Base-by-base conservation (phyloP, 2,329 filamentous ascomycete species). In the Colletotrichum magnum region DNA sequence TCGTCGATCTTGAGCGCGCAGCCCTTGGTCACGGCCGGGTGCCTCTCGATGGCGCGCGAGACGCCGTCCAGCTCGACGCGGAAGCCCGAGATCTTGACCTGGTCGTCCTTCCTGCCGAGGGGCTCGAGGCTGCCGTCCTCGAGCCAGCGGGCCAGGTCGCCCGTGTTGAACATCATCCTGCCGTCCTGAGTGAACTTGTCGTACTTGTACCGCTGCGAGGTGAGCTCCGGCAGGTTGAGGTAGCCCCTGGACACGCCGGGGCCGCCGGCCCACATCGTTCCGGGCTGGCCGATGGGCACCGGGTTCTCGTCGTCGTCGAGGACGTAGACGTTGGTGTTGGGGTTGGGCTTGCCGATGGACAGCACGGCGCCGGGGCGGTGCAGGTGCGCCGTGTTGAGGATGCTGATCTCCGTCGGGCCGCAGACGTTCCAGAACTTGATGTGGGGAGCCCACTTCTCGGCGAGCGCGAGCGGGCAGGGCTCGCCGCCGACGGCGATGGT, bases 51-150 rank as follows among this genome's bases (percentile, higher is more conserved):
- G 13, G 84, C 83, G n/a, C 83, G 77, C 2, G 87, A 82, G 32
- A 90, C 84, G 43, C 88, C 86, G 64, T 89, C 88, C 10, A 90
- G 83, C 75, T 90, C 88, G 53, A 90, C 86, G 26, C 88, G 86
- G 74, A 90, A 89, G 7, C 88, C 82, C 81, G 60, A 47, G 74
- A 90, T 83, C 77, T 90, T 90, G 68, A 90, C 85, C 74, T 90
- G 88, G 69, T 90, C 88, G 72, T 90, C 88, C n/a, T 81, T 81
- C 43, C 88, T 84, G 4, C 88, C 88, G 41, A 88, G 82, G 24
- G 86, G 87, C 51, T 88, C 82, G 45, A 90, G 79, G 28, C 81
- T 83, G 12, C 88, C 88, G 72, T 88, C 84, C 2, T 79, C 74
- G 45, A 81, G 80, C 87, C 88, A 90, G 13, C 81, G 80, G 18